Evolutionary conservation across 768 basidiomycete species (phyloP), one percentile per base, ranked within the genome.

Genomic region (Imleria badia): DNA sequence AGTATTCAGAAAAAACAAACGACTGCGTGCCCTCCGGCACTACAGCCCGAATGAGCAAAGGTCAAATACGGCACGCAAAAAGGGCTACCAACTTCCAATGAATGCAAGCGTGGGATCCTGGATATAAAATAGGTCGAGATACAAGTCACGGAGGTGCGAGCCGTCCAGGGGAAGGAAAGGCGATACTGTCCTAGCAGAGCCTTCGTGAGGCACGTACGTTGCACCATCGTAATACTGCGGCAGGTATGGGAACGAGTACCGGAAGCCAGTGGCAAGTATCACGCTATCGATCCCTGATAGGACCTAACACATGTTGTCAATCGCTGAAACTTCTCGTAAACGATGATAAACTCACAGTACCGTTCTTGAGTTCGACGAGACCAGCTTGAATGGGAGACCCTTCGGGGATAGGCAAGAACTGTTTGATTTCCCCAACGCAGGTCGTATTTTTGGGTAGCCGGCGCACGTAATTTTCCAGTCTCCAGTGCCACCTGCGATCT

Each of bases 61-160:
- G 36, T 19, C 17, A 34, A 26, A 23, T 5, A n/a, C 17, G 23
- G 29, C 13, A 29, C 6, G 15, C 5, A 35, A 30, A 13, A 30
- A 5, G 12, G 17, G 17, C 8, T 0, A 55, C 48, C 9, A 26
- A 57, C 54, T 19, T 6, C 36, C 42, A 3, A 54, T 12, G 38
- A 60, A 61, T 6, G 51, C 60, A 11, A 61, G 54, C 1, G 51
- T 61, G 10, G 59, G 60, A 33, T 61, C 59, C 13, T 3, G n/a
- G 29, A 51, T 20, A n/a, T 61, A 52, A 39, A 61, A 60, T 8
- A 46, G 3, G 20, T 60, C 56, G 6, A 60, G 56, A 45, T 60
- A 52, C 30, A 60, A n/a, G 12, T 56, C 54, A 19, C 60, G 50
- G 30, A 61, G 5, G 23, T 61, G n/a, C 6, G 39, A 38, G n/a